phyloP scores from a whole-genome alignment of 495 filamentous ascomycete species.

The Neurospora sp. region DNA sequence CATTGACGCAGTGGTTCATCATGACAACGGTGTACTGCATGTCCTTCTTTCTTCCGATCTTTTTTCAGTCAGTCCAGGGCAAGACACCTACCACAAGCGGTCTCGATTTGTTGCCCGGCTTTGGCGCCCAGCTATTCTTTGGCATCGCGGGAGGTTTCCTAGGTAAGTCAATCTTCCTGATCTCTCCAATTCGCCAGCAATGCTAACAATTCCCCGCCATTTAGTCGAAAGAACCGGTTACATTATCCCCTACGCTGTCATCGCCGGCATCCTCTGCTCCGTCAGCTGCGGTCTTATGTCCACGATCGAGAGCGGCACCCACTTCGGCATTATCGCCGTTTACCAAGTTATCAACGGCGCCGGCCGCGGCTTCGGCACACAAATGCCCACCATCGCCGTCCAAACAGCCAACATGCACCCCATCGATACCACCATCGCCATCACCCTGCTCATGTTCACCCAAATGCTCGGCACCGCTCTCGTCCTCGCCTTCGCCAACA shows the following conservation, averaged over 20 bases:
- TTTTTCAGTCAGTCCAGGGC: conserved; percentile 58
- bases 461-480: conserved; percentile 54
- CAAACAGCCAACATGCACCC: conserved; percentile 33
- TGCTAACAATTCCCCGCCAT: not conserved
- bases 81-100: conserved; percentile 40
- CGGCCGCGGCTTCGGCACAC: conserved; percentile 54
- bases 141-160: conserved; percentile 46
- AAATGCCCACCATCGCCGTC: conserved; percentile 42
- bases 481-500: conserved; percentile 47
- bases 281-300: conserved; percentile 51
- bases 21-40: conserved; percentile 48
- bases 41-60: conserved; percentile 55
- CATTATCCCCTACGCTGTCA: conserved; percentile 49
- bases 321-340: conserved; percentile 42
- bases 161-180: conserved; percentile 22
- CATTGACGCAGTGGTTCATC: conserved; percentile 40
- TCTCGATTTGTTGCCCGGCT: conserved; percentile 40
- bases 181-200: conserved; percentile 7
- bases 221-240: conserved; percentile 37
- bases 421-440: conserved; percentile 47
- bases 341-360: conserved; percentile 58
- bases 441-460: conserved; percentile 49
- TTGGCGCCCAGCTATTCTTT: conserved; percentile 26
- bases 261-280: conserved; percentile 38
- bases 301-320: conserved; percentile 40